A percentile compares a stretch with the other conserved stretches of the same genome.
phyloP scores from a whole-genome alignment of 805 yeast species.

The Ogataea glucozyma region DNA sequence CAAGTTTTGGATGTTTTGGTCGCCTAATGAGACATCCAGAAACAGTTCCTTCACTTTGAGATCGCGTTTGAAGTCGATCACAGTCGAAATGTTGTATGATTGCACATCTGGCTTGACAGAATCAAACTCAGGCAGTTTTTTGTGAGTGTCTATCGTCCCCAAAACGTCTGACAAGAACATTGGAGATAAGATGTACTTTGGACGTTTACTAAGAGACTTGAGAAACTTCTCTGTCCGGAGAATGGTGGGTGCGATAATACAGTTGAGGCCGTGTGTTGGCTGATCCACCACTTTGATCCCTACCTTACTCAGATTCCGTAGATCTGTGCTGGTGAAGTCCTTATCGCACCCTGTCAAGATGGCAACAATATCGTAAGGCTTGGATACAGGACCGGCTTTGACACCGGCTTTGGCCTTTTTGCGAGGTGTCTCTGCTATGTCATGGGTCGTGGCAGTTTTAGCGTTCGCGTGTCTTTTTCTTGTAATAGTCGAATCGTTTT shows the following conservation, averaged over 20 bases:
- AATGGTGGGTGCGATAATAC: slow-evolving; percentile 77
- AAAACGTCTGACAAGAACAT: slow-evolving; percentile 50
- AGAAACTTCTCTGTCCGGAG: slow-evolving; percentile 86
- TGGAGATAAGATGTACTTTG: slow-evolving; percentile 56
- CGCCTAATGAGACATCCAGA: slow-evolving; percentile 24
- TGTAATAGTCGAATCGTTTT: slow-evolving; percentile 1
- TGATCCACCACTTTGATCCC: slow-evolving; percentile 56
- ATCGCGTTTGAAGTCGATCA: slow-evolving; percentile 37
- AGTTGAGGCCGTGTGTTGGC: slow-evolving; percentile 43
- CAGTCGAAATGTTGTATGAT: slow-evolving; percentile 30
- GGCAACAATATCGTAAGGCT: slow-evolving; percentile 45
- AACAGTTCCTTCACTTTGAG: slow-evolving; percentile 36
- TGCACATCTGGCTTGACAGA: slow-evolving; percentile 27
- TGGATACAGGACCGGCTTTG: too few relatives aligned
- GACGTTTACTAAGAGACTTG: slow-evolving; percentile 59
- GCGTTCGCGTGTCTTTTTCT: slow-evolving; percentile 9
- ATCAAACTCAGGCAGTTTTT: slow-evolving; percentile 29
- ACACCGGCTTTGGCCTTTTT: slow-evolving; percentile 21
- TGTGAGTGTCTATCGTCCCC: slow-evolving; percentile 33
- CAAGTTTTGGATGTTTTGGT: slow-evolving; percentile 19
- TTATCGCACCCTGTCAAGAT: slow-evolving; percentile 68
- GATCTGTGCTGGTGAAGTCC: slow-evolving; percentile 45
- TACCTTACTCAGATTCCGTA: slow-evolving; percentile 42
- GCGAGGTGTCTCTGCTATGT: slow-evolving; percentile 14
- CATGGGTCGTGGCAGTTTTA: neutral